Base-by-base conservation (phyloP, 768 basidiomycete genomes). In the Russula dissimulans region DNA sequence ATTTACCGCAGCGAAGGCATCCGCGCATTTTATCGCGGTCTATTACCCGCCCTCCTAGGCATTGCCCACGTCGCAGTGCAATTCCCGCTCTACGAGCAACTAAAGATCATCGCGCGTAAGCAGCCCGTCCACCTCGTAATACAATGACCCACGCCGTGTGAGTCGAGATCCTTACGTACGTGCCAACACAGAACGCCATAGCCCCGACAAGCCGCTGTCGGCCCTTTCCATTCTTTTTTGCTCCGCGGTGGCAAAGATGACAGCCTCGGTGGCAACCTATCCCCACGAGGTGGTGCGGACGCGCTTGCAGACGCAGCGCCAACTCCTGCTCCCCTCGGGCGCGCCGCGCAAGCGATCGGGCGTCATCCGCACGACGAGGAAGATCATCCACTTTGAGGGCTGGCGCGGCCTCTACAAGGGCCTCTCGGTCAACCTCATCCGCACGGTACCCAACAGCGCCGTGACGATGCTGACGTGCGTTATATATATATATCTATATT, bases 241-340 rank as follows among this genome's bases (percentile, higher is more conserved):
- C 76, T 95, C 92, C 17, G 91, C 90, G n/a, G 74, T 84, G 31
- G 88, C 94, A 22, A 99, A 99, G 72, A 97, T 97, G 90, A 86
- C 90, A 1, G 97, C 97, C 8, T 94, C 93, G 17, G 76, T 97
- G 18, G 89, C 87, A 41, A 98, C 97, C 38, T 99, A 99, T 71
- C 97, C 97, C 1, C 97, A 99, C 74, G 97, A 99, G 73, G 97
- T 99, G 46, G 80, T 99, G 39, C 89, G 97, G n/a, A 98, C 97
- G n/a, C 84, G 95, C 5, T 74, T 98, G 50, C 97, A 99, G 73
- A 95, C 95, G 4, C 83, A 86, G 66, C 79, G 82, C 59, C 81
- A 50, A 76, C 79, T 46, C 79, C 66, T 53, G 59, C 62, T 59
- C 59, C 79, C 65, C 79, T 79, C 64, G 67, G 80, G 65, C 81